Conservation (phyloP, 768 basidiomycete species). For the Gymnopilus dilepis region DNA sequence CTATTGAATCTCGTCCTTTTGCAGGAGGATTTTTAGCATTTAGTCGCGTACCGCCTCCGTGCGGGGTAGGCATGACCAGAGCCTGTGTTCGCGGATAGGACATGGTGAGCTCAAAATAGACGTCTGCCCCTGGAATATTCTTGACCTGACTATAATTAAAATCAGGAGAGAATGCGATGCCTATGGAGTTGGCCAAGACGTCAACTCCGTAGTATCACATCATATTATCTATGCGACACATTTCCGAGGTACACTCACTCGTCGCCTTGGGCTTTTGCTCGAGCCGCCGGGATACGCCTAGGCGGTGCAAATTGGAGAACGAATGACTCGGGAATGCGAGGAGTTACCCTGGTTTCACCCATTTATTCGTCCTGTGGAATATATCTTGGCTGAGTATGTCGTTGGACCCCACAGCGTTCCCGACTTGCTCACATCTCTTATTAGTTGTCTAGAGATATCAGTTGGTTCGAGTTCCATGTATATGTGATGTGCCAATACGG, state of each 20-base stretch:
- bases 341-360: background rate
- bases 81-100: too few relatives aligned
- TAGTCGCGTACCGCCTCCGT: too few relatives aligned
- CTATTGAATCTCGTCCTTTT: too few relatives aligned
- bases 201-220: background rate
- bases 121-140: background rate
- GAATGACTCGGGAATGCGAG: conserved; percentile 1
- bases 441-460: background rate
- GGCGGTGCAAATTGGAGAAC: background rate
- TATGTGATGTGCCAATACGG: background rate
- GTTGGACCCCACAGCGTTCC: background rate
- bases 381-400: background rate
- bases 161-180: conserved; percentile 1
- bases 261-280: background rate
- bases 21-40: too few relatives aligned
- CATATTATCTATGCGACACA: background rate
- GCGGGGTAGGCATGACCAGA: too few relatives aligned
- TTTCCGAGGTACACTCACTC: conserved; percentile 2
- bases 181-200: background rate
- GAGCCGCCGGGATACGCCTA: background rate
- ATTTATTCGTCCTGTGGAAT: background rate
- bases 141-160: background rate
- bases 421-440: background rate
- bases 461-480: background rate
- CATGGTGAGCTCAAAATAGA: background rate